A percentile compares a stretch with the other conserved stretches of the same genome.
These are phyloP conservation scores for Triangularia verruculosa DNA, from an alignment of 2,329 filamentous ascomycete genomes.

Conservation along the genomic window DNA sequence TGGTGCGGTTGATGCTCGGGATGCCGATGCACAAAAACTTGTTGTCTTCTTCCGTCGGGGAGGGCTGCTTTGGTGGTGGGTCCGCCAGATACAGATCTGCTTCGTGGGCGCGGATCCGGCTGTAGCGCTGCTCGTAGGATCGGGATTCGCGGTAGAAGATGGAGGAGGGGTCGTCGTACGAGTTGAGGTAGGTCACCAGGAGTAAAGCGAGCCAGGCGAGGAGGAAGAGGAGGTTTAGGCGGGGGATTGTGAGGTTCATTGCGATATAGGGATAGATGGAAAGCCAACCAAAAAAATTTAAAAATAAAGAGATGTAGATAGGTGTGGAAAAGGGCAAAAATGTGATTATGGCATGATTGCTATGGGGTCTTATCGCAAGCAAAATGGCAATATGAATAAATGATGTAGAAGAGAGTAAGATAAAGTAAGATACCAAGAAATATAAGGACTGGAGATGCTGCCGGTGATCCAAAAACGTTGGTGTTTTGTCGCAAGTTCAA, in stretches of 20 bases:
- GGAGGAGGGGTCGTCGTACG: slow-evolving; percentile 36
- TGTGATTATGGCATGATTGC: too few species aligned
- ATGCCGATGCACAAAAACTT: slow-evolving; percentile 34
- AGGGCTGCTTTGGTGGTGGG: neutral
- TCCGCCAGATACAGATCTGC: slow-evolving; percentile 28
- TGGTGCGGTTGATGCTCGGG: slow-evolving; percentile 35
- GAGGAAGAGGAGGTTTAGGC: slow-evolving; percentile 32
- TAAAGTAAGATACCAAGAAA: too few species aligned
- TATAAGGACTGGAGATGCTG: too few species aligned
- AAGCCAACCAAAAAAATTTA: too few species aligned
- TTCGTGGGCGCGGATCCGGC: slow-evolving; percentile 28
- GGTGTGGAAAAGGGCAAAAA: too few species aligned
- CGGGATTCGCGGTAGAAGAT: slow-evolving; percentile 32
- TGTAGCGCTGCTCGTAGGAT: slow-evolving; percentile 33
- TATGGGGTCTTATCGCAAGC: too few species aligned
- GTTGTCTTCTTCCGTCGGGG: neutral
- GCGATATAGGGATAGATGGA: neutral
- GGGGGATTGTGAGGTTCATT: neutral
- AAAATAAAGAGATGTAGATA: too few species aligned
- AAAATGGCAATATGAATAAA: too few species aligned
- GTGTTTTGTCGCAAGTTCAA: neutral
- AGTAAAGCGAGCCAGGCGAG: slow-evolving; percentile 29
- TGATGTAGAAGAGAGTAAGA: too few species aligned
- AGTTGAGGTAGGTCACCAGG: slow-evolving; percentile 31
- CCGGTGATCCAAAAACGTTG: neutral